Conservation (phyloP, 2,329 filamentous ascomycete species). For the Microdochium nivale region DNA sequence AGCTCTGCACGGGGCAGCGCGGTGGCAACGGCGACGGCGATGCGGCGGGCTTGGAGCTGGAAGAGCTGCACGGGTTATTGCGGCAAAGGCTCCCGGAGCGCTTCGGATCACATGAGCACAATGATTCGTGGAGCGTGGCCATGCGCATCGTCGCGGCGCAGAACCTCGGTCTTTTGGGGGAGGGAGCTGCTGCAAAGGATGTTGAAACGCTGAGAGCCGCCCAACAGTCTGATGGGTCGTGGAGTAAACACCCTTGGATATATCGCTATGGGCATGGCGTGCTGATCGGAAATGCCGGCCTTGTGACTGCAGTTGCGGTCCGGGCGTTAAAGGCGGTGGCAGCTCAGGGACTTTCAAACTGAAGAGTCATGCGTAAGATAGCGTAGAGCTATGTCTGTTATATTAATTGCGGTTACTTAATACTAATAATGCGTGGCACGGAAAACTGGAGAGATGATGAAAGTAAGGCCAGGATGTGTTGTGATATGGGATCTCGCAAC, state of each 20-base stretch:
- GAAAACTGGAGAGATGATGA: no score
- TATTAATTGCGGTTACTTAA: no score
- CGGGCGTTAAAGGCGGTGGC: background rate
- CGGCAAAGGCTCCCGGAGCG: background rate
- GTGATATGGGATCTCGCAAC: no score
- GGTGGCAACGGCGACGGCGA: no score
- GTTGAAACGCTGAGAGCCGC: background rate
- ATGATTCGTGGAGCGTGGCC: background rate
- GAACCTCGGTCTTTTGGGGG: background rate
- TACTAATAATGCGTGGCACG: no score
- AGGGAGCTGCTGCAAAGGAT: background rate
- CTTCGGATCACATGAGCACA: background rate
- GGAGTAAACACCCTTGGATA: background rate
- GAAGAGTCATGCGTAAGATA: no score
- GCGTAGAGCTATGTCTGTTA: no score
- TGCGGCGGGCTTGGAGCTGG: background rate
- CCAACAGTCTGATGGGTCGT: background rate
- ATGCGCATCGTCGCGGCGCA: background rate
- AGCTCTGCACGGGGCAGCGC: background rate
- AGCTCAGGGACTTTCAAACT: background rate
- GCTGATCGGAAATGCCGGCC: background rate
- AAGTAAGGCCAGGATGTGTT: no score
- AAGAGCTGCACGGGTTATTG: background rate
- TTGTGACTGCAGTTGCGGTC: background rate
- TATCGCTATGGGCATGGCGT: constrained; percentile 1